Evolutionary conservation across 176 grass and related monocot genomes (phyloP).

Genomic region (Oryza officinalis): DNA sequence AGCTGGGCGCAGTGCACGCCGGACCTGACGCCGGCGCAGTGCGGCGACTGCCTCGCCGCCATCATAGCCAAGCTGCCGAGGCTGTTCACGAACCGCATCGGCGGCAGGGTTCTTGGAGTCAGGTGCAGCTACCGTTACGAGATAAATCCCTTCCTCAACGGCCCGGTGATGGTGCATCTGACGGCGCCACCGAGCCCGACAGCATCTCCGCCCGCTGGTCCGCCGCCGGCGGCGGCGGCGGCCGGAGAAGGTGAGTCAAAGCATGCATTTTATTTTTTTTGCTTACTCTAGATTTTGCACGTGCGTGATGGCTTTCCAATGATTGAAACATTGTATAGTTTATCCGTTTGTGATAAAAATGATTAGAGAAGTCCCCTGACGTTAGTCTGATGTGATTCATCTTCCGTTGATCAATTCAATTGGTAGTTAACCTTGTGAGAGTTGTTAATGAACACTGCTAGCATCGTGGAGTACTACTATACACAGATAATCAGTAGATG

Average conservation of each 20-base stretch:
- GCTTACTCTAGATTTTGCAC: neutral
- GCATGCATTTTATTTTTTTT: neutral
- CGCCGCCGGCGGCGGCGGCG: neutral
- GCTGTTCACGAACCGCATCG: neutral
- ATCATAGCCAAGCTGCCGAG: neutral
- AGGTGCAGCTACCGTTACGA: slow-evolving; percentile 60
- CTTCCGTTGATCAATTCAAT: neutral
- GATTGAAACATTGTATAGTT: neutral
- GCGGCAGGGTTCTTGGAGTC: slow-evolving; percentile 32
- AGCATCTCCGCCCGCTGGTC: neutral
- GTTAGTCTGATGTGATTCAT: neutral
- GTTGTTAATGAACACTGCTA: too few relatives aligned
- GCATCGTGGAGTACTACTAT: too few relatives aligned
- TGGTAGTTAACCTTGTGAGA: too few relatives aligned
- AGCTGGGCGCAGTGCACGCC: slow-evolving; percentile 59
- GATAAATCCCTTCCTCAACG: slow-evolving; percentile 18
- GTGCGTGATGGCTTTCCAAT: neutral
- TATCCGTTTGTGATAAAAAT: neutral
- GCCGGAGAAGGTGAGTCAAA: slow-evolving; percentile 33
- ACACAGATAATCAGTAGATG: too few relatives aligned
- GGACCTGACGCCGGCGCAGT: slow-evolving; percentile 34
- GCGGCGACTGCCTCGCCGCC: slow-evolving; percentile 38
- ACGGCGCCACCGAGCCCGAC: neutral
- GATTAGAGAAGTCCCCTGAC: neutral
- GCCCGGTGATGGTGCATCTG: slow-evolving; percentile 23